Evolutionary conservation across 2,329 filamentous ascomycete species (phyloP), one percentile per base, ranked within the genome.

Genomic region (Phyllosticta ampelicida): DNA sequence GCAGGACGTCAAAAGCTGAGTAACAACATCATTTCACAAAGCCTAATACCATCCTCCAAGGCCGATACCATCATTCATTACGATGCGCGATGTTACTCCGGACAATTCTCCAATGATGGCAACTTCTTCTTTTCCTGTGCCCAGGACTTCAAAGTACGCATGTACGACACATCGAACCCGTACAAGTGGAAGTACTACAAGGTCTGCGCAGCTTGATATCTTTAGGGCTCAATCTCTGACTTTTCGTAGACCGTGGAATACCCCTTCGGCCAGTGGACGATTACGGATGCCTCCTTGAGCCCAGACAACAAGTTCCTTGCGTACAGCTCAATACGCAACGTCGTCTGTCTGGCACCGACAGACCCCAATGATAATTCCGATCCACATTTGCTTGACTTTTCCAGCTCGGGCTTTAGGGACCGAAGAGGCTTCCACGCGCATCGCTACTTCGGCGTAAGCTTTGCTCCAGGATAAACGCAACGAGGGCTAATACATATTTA

Each of bases 101-200:
- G 94, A 1, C 92, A 97, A 69, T 99, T 97, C 70, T 96, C 90
- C 0, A 89, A 95, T 63, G 94, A 99, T 65, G 94, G 94, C 23
- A 95, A 96, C 71, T 97, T 97, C 76, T 97, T 96, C 76, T 97
- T 92, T 69, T 86, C 87, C 5, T 94, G 88, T 67, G 87, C 87
- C 9, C 90, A 96, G 71, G 91, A 97, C 72, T 96, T 96, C 75
- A 87, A 85, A 64, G 90, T 99, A 9, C 86, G 91, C 56, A 91
- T 99, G 89, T 99, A 97, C 73, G 92, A 97, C 71, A 97, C 94
- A 0, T 91, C 89, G 1, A 96, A 96, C 65, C 90, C 92, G 0
- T 95, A 94, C 72, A 82, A 90, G 63, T 99, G 94, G 94, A 87
- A 86, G 69, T 91, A 96, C 71, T 96, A 96, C 78, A 97, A 96